phyloP scores from a whole-genome alignment of 1,139 yeast species.

The Yamadazyma dendronema region DNA sequence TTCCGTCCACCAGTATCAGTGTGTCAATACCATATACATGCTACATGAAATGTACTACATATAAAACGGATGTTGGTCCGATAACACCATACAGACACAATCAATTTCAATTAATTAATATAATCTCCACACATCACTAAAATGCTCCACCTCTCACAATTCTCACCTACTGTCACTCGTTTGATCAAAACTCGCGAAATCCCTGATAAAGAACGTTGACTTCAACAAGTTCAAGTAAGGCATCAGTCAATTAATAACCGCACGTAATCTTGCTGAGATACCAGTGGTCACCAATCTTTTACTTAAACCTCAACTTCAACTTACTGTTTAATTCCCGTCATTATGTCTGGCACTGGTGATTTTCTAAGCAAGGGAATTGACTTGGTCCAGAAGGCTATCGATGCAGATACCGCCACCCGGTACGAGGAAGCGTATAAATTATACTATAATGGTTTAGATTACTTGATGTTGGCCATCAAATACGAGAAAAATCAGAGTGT shows the following conservation, averaged over 20 bases:
- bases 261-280: not conserved
- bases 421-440: slow-evolving; percentile 94
- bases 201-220: not conserved
- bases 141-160: not conserved
- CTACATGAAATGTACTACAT: too few species aligned
- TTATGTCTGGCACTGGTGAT: slow-evolving; percentile 40
- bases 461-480: slow-evolving; percentile 91
- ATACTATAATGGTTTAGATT: slow-evolving; percentile 91
- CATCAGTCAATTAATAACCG: not conserved
- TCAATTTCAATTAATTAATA: too few species aligned
- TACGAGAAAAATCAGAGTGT: slow-evolving; percentile 91
- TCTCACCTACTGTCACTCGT: too few species aligned
- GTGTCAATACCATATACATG: too few species aligned
- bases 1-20: too few species aligned
- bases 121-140: not conserved
- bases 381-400: slow-evolving; percentile 90
- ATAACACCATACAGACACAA: too few species aligned
- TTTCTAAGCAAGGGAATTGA: slow-evolving; percentile 92
- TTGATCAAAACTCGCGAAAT: not conserved
- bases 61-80: too few species aligned
- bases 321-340: too few species aligned
- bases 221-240: not conserved
- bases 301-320: too few species aligned
- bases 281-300: too few species aligned
- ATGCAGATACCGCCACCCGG: slow-evolving; percentile 86